Evolutionary conservation across 331 rosid genomes (phyloP).

Genomic region (Malus hybrid): DNA sequence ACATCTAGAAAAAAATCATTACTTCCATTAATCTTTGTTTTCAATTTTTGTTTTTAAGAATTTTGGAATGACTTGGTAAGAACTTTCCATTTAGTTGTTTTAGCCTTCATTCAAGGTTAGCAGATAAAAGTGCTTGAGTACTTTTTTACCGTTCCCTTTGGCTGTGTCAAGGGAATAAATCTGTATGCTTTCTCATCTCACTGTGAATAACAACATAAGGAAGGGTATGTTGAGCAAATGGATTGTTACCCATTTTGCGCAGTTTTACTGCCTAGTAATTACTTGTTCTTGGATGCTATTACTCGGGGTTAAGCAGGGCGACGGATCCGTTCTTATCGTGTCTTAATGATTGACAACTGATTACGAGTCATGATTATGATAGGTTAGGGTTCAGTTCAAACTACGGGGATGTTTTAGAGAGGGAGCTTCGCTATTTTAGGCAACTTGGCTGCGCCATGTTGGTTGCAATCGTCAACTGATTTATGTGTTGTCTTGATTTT

Average conservation of each 20-base stretch:
- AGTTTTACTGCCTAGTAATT: neutral
- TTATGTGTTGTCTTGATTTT: neutral
- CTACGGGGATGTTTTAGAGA: neutral
- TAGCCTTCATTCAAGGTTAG: slow-evolving; percentile 18
- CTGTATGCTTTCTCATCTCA: slow-evolving; percentile 30
- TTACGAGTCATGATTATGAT: neutral
- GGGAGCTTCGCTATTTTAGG: neutral
- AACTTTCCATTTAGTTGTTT: slow-evolving; percentile 32
- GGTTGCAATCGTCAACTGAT: neutral
- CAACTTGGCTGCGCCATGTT: neutral
- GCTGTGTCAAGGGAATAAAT: slow-evolving; percentile 29
- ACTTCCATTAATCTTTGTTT: slow-evolving; percentile 17
- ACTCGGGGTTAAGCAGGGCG: neutral
- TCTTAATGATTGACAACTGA: neutral
- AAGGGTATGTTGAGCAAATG: too few relatives aligned
- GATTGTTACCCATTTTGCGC: neutral
- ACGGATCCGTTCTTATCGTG: neutral
- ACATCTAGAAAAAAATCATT: slow-evolving; percentile 41
- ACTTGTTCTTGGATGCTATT: neutral
- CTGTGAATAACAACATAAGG: slow-evolving; percentile 39
- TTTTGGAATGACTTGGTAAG: slow-evolving; percentile 35
- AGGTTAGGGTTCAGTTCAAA: neutral
- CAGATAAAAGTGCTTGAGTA: slow-evolving; percentile 37
- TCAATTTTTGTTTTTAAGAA: slow-evolving; percentile 27
- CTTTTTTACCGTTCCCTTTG: slow-evolving; percentile 3